phyloP scores from a whole-genome alignment of 139 green algal species.

The Volvox africanus region DNA sequence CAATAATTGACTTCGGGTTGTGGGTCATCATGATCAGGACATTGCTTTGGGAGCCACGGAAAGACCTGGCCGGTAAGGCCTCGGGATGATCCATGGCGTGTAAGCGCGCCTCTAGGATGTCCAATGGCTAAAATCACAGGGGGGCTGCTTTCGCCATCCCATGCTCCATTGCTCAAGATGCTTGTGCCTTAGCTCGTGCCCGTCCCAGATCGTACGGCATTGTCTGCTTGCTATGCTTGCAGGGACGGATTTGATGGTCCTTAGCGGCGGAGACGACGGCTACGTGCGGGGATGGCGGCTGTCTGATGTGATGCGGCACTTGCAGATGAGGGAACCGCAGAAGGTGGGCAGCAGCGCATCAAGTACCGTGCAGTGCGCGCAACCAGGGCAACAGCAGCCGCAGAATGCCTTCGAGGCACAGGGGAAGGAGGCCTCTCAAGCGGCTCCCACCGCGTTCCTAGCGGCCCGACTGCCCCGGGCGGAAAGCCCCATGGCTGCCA shows the following conservation, averaged over 20 bases:
- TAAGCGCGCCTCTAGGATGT: no score
- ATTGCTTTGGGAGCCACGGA: no score
- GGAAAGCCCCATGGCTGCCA: constrained; percentile 18
- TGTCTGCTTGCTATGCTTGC: background rate
- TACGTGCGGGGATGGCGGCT: constrained; percentile 46
- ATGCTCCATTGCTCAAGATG: no score
- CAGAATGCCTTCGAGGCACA: background rate
- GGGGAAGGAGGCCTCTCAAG: background rate
- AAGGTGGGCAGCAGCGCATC: background rate
- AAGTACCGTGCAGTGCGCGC: background rate
- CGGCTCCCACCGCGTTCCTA: background rate
- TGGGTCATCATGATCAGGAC: no score
- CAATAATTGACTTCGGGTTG: no score
- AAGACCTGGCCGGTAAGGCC: no score
- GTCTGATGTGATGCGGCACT: background rate
- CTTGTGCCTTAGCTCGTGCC: no score
- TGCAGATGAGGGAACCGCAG: background rate
- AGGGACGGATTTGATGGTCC: background rate
- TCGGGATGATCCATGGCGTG: no score
- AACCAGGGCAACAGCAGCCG: background rate
- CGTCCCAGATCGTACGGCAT: no score
- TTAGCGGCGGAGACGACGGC: constrained; percentile 53
- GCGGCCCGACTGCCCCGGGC: constrained; percentile 24
- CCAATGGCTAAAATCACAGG: no score
- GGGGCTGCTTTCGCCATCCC: no score